Base-by-base conservation (phyloP, 441 rosid genomes). In the Corymbia calophylla region DNA sequence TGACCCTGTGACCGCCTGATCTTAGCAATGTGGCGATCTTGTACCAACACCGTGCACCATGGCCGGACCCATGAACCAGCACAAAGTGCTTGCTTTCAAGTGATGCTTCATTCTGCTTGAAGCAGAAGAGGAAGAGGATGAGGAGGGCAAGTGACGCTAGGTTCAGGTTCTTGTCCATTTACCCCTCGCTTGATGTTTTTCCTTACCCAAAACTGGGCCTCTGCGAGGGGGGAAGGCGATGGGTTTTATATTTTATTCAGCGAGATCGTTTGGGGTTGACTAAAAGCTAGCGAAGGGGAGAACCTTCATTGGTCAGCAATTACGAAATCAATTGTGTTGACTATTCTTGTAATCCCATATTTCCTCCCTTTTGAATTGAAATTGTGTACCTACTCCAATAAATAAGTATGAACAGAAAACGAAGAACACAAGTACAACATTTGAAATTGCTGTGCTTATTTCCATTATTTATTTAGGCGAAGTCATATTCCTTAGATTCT, bases 21-120 rank as follows among this genome's bases (percentile, higher is more conserved):
- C 89, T 91, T 53, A 93, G 89, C 12, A 92, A 87, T 12, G 92
- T 66, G 73, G 91, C 90, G 53, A 94, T 73, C 92, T 93, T 95
- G 91, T 88, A 93, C 95, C 95, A 92, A 23, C 93, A 92, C 95
- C 95, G 93, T 31, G 94, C 94, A 15, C 96, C 91, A 19, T 91
- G 94, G 87, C 96, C 87, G 1, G 94, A 91, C 31, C 95, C 94
- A 90, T 95, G 96, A 47, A 93, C 88, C 47, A 92, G 86, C 81
- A 93, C 94, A 86, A 91, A 94, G 86, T 92, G 95, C 9, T 86
- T 90, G 35, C 62, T 62, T 60, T 60, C 66, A 12, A 60, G 35
- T 62, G 70, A 62, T 62, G 70, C 35, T 29, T 62, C 70, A n/a
- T 62, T 1, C 70, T 62, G 70, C 70, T 62, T 9, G 70, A 62